A percentile compares a stretch with the other conserved stretches of the same genome.
Evolutionary conservation across 2,329 filamentous ascomycete species (phyloP).

Genomic region (Ustulina deusta): DNA sequence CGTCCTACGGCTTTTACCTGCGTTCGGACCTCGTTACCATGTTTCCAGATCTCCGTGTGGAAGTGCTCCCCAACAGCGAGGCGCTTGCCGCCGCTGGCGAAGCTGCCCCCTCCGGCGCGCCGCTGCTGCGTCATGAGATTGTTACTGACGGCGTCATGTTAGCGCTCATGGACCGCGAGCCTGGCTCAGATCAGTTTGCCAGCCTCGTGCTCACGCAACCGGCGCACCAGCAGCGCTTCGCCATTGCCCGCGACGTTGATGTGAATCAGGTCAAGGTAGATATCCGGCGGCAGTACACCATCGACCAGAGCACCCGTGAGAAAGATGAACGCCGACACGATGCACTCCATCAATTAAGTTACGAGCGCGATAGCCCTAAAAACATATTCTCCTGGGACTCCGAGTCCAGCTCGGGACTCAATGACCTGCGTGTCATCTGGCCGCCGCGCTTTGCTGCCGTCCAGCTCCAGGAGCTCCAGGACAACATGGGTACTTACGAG

Average conservation of each 20-base stretch:
- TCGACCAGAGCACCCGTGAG: constrained; percentile 7
- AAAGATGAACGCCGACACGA: neutral
- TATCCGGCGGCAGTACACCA: constrained; percentile 17
- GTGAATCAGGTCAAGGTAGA: neutral
- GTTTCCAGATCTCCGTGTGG: constrained; percentile 23
- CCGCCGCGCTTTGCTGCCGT: constrained; percentile 1
- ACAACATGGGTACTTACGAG: neutral
- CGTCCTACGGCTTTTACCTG: constrained; percentile 24
- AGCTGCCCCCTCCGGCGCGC: neutral
- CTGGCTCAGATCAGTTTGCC: constrained; percentile 12
- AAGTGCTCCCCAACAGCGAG: neutral
- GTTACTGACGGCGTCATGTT: constrained; percentile 27
- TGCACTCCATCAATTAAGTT: neutral
- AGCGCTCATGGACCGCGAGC: constrained; percentile 7
- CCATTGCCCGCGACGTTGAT: neutral
- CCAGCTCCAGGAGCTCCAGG: constrained; percentile 1
- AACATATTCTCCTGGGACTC: constrained; percentile 20
- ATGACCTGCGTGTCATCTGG: constrained; percentile 14
- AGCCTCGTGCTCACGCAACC: constrained; percentile 16
- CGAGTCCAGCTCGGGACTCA: neutral
- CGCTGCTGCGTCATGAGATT: constrained; percentile 21
- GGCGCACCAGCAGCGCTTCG: constrained; percentile 23
- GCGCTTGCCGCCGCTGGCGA: neutral
- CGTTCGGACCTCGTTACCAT: constrained; percentile 22
- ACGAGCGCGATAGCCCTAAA: neutral